Conservation (phyloP, 1,284 basidiomycete genomes). For the Bondarzewia mesenterica region DNA sequence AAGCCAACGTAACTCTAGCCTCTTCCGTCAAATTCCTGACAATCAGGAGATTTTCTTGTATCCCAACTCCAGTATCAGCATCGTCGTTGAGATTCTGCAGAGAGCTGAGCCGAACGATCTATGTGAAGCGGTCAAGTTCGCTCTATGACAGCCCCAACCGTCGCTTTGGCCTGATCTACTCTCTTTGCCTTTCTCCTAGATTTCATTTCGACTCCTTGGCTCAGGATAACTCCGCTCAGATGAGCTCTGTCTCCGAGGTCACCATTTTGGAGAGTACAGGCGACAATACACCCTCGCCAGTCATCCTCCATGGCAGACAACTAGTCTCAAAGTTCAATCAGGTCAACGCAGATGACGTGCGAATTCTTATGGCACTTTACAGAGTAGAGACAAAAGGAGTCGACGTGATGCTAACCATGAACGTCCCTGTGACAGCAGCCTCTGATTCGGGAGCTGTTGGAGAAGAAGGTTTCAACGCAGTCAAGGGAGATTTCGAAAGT, state of each 20-base stretch:
- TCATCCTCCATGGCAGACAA: constrained; percentile 65
- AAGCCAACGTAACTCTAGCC: too few species aligned
- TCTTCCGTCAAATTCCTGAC: constrained; percentile 91
- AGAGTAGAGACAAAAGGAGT: constrained; percentile 61
- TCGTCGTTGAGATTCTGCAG: constrained; percentile 84
- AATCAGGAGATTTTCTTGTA: constrained; percentile 92
- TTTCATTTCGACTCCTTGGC: constrained; percentile 91
- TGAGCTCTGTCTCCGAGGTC: constrained; percentile 38
- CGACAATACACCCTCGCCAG: constrained; percentile 48
- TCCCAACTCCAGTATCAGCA: constrained; percentile 59
- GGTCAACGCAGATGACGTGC: constrained; percentile 52
- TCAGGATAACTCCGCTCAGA: constrained; percentile 80
- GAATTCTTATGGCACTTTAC: constrained; percentile 74
- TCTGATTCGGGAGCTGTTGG: constrained; percentile 35
- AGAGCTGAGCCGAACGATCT: constrained; percentile 53
- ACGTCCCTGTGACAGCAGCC: constrained; percentile 51
- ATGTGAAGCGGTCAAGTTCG: constrained; percentile 65
- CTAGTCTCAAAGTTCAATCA: constrained; percentile 72
- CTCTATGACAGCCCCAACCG: constrained; percentile 7
- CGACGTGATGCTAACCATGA: constrained; percentile 79
- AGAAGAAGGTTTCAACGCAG: constrained; percentile 27
- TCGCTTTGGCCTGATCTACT: constrained; percentile 1
- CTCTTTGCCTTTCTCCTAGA: constrained; percentile 31
- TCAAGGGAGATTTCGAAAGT: constrained; percentile 45
- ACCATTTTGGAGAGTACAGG: constrained; percentile 33